Percentiles rank a stretch among this genome's conserved stretches.
phyloP scores from a whole-genome alignment of 345 rosid species.

The Citrus reticulata region DNA sequence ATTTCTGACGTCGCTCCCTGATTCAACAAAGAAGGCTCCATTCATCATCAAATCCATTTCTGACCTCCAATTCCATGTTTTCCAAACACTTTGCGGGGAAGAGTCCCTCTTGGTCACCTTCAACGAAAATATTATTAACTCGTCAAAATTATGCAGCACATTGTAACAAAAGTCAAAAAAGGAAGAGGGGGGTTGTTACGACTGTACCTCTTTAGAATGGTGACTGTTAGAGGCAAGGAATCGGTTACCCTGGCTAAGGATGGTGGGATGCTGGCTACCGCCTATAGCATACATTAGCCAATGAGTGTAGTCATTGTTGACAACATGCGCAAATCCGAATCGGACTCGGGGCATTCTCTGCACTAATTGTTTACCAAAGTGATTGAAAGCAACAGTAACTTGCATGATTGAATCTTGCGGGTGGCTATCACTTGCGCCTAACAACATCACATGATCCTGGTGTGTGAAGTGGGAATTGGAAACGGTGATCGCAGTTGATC shows the following conservation, averaged over 20 bases:
- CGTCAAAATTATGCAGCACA: no score
- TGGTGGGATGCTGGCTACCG: conserved; percentile 41
- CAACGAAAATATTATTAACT: neutral
- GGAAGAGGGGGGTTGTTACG: no score
- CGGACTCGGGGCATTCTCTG: conserved; percentile 48
- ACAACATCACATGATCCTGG: conserved; percentile 39
- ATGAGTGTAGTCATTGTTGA: conserved; percentile 42
- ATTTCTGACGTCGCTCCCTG: conserved; percentile 34
- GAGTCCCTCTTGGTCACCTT: conserved; percentile 57
- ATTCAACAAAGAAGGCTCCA: conserved; percentile 65
- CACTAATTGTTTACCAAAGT: conserved; percentile 35
- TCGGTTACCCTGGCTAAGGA: conserved; percentile 56
- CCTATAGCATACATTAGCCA: conserved; percentile 62
- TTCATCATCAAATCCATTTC: conserved; percentile 59
- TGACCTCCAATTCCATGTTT: conserved; percentile 66
- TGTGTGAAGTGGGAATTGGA: conserved; percentile 41
- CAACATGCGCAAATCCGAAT: conserved; percentile 36
- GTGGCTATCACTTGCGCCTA: conserved; percentile 31
- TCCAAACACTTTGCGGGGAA: conserved; percentile 42
- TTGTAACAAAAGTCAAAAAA: no score
- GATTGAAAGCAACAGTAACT: conserved; percentile 47
- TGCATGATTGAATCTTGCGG: conserved; percentile 33
- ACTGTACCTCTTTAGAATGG: conserved; percentile 42
- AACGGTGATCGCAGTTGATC: conserved; percentile 43
- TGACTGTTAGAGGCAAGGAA: conserved; percentile 31